These are phyloP conservation scores for Kazachstania taianensis DNA, from an alignment of 805 yeast species.

Conservation along the genomic window DNA sequence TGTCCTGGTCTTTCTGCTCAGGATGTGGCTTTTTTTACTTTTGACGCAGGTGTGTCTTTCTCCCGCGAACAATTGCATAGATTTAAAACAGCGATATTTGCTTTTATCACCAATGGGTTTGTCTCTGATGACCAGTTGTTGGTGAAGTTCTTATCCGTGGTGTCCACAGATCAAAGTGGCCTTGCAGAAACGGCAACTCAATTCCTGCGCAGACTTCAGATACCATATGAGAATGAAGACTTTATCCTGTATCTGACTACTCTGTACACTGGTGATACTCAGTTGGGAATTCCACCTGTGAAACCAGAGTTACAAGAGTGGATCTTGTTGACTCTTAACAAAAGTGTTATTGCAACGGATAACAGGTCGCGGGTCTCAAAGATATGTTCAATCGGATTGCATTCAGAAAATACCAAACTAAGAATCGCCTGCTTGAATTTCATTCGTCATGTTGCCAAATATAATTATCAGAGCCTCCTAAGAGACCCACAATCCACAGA, in stretches of 20 bases:
- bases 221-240: constrained; percentile 42
- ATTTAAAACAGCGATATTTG: constrained; percentile 33
- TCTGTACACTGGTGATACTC: constrained; percentile 43
- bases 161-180: constrained; percentile 49
- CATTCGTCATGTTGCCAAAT: constrained; percentile 48
- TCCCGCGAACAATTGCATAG: constrained; percentile 37
- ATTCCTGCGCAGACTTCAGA: constrained; percentile 37
- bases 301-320: constrained; percentile 44
- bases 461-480: constrained; percentile 18
- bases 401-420: constrained; percentile 40
- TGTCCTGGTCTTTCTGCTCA: constrained; percentile 55
- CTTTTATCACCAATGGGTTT: constrained; percentile 26
- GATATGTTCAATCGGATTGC: constrained; percentile 51
- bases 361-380: constrained; percentile 32
- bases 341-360: constrained; percentile 43
- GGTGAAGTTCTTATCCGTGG: constrained; percentile 47
- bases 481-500: constrained; percentile 4
- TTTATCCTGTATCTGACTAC: constrained; percentile 37
- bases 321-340: constrained; percentile 40
- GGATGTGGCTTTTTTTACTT: constrained; percentile 55
- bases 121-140: constrained; percentile 33
- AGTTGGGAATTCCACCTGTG: constrained; percentile 40
- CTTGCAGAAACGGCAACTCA: constrained; percentile 45
- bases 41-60: constrained; percentile 55
- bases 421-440: constrained; percentile 52